Evolutionary conservation across 2,329 filamentous ascomycete genomes (phyloP), one percentile per base, ranked within the genome.

Genomic region (Fusarium nematophilum): DNA sequence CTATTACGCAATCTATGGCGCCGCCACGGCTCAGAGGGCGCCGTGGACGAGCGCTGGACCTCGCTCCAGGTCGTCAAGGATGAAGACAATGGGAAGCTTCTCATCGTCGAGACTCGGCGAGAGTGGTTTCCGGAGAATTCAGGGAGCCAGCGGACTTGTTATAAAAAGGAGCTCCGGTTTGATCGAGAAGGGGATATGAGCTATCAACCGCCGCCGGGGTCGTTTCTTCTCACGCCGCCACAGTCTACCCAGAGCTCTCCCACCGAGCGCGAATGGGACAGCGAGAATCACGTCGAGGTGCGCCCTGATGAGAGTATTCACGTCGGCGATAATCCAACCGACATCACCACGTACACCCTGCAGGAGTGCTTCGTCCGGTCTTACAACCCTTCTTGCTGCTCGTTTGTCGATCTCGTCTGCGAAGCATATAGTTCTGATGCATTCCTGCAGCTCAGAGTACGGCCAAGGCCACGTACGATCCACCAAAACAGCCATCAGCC

Each of bases 41-140:
- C 88, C 0, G 86, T 92, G 13, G 89, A 93, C 62, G 87, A 92
- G 64, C 83, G 88, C 3, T 93, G 90, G 90, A 89, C 85, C 0
- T 84, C 86, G 53, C 75, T 93, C 4, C 82, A 82, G 4, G 76
- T 93, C 2, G 81, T 85, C 23, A 79, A 78, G 27, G 85, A 91
- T 54, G 86, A 91, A 55, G 65, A 66, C 9, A 87, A 83, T 0
- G 85, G 86, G 2, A 72, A 79, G 11, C 73, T 90, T 2, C 78
- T 83, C 44, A 86, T 91, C 14, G 73, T 91, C 1, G 90, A 93
- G 71, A 84, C 83, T 25, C 81, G 90, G 11, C 87, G 86, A 23
- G 90, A 93, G 71, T 92, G 88, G 86, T 78, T 78, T 6, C 59
- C 62, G 0, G 72, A 73, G 25, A 77, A 79, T 17, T 87, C 86